Evolutionary conservation across 345 rosid genomes (phyloP), one percentile per base, ranked within the genome.

Genomic region (Schrenkiella parvula): DNA sequence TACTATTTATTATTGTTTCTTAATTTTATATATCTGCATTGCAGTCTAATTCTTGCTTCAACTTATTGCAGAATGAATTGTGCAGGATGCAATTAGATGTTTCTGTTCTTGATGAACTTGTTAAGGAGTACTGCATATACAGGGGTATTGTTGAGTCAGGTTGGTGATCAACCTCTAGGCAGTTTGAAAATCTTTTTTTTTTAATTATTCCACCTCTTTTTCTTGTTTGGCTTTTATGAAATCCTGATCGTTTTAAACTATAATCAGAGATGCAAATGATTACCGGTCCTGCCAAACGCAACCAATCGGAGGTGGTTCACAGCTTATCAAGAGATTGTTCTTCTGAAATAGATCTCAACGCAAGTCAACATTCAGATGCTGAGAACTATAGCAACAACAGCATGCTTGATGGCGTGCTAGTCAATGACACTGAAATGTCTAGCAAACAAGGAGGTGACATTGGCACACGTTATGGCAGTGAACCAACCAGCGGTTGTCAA

Each of bases 71-170:
- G 98, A 93, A 93, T 84, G 98, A 93, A 77, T 71, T 93, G 66
- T 93, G 95, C 74, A 87, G 92, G 80, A 93, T 85, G 91, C 89
- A 83, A 57, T 74, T 91, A 72, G 85, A 91, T 78, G 82, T 86
- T 70, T 77, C 90, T 11, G 72, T 83, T 79, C 92, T 91, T 46
- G 98, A 93, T 69, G 92, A 84, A 75, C 91, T 91, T 68, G 91
- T 93, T 25, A 86, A 68, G 12, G 97, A 93, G 81, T 93, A 93
- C 70, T 93, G 97, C 83, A 84, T 93, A 34, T 93, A 89, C 53
- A 82, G 98, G 83, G 98, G 98, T 64, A 86, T 93, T 56, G 83
- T 91, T 11, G 86, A 84, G 41, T 83, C 88, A 85, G 79, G 75
- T 58, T 46, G 23, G 56, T 63, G 9, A 62, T 62, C 14, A 59